Percentiles rank a stretch among this genome's conserved stretches.
Evolutionary conservation across 441 rosid genomes (phyloP).

Genomic region (Populus hybrid): DNA sequence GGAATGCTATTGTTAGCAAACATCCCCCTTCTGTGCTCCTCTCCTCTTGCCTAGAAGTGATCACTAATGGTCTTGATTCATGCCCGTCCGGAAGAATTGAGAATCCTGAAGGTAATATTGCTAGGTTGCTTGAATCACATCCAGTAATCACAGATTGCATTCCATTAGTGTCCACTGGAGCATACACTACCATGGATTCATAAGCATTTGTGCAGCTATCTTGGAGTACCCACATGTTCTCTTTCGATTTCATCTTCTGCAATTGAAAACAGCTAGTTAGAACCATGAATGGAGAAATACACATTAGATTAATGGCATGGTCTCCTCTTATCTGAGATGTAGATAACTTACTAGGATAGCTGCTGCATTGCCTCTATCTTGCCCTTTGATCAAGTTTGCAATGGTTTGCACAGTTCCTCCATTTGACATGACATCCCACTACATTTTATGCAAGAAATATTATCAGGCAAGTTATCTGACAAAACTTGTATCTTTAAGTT

Average conservation of each 20-base stretch:
- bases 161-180: conserved; percentile 69
- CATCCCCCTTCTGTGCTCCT: conserved; percentile 84
- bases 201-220: conserved; percentile 79
- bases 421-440: conserved; percentile 89
- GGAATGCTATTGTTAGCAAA: conserved; percentile 77
- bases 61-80: conserved; percentile 82
- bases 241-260: conserved; percentile 77
- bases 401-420: conserved; percentile 69
- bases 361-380: conserved; percentile 93
- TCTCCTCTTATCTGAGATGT: background rate
- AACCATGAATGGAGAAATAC: background rate
- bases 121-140: conserved; percentile 80
- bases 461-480: background rate
- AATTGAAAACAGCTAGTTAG: conserved; percentile 12
- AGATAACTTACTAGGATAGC: conserved; percentile 51
- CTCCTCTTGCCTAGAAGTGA: conserved; percentile 78
- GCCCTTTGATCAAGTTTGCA: conserved; percentile 82
- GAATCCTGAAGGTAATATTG: conserved; percentile 87
- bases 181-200: conserved; percentile 79
- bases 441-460: conserved; percentile 5
- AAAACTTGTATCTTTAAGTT: background rate
- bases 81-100: conserved; percentile 85
- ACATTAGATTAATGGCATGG: background rate
- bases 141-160: conserved; percentile 88
- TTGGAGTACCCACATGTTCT: conserved; percentile 79